Base-by-base conservation (phyloP, 495 filamentous ascomycete species). In the Hyaloscypha hepaticicola region DNA sequence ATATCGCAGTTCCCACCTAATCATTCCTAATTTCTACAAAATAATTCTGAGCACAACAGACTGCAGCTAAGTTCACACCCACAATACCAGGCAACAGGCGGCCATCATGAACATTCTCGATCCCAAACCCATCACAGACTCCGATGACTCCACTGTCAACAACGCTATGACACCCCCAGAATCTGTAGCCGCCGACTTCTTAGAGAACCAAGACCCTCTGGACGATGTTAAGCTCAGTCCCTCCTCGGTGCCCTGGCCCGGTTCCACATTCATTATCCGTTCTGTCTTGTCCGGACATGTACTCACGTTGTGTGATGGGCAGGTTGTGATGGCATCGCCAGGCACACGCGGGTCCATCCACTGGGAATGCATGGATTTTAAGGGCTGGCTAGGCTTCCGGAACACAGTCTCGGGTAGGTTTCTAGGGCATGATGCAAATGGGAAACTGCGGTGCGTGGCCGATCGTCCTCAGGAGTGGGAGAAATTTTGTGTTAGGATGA, bases 381-480 rank as follows among this genome's bases (percentile, higher is more conserved):
- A 76, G 52, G 76, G 76, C 26, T 77, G 74, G 72, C 66, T 78
- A 16, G 76, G 76, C 25, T 78, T 78, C 64, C 70, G 63, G 6
- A 75, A 75, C 48, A 58, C 58, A 3, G 63, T 52, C 33, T 71
- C 63, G 16, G 63, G 66, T 16, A 61, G 66, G 26, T 66, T 72
- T 27, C 66, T 78, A 3, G 75, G 75, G 9, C 75, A 73, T 51
- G 65, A 76, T 55, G 58, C 22, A 0, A 26, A 61, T 1, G 58
- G 72, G 9, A 66, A 27, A 16, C 49, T 75, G 21, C 45, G 60
- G 53, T 72, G 70, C 66, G 26, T n/a, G n/a, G 71, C 53, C 19
- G 49, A 67, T 27, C 21, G 33, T 1, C 73, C 72, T 63, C 33
- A 57, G 28, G 65, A 49, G 14, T 71, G 68, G 67, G 73, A 75